Evolutionary conservation across 148 eudicot genomes (phyloP).

Genomic region (Fagopyrum tataricum): DNA sequence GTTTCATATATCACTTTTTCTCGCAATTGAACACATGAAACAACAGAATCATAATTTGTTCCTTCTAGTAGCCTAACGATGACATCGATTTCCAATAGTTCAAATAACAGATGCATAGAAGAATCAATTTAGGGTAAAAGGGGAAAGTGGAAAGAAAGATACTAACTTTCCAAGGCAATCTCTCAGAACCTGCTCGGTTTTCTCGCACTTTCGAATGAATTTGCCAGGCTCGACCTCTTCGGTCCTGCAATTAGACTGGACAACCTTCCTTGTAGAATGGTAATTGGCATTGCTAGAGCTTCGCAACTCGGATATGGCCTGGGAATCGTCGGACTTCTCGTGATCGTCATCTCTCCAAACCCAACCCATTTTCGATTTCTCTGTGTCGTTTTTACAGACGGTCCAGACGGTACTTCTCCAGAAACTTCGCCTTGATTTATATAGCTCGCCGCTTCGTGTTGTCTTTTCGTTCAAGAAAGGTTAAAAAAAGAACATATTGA

Average conservation of each 20-base stretch:
- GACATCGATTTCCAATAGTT: background rate
- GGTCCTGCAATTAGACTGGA: slow-evolving; percentile 59
- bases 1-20: background rate
- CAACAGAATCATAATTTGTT: background rate
- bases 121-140: background rate
- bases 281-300: slow-evolving; percentile 12
- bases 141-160: background rate
- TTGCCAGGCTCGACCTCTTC: slow-evolving; percentile 88
- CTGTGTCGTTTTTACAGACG: background rate
- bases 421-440: background rate
- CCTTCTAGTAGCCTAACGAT: background rate
- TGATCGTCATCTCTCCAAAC: slow-evolving; percentile 56
- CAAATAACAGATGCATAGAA: slow-evolving; percentile 2
- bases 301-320: background rate
- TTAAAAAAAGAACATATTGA: no score
- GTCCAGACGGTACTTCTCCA: background rate
- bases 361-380: slow-evolving; percentile 56
- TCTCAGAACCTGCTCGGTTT: slow-evolving; percentile 60
- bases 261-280: slow-evolving; percentile 63
- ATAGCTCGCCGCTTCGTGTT: no score
- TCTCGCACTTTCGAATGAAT: slow-evolving; percentile 74
- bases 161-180: slow-evolving; percentile 75
- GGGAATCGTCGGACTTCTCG: background rate
- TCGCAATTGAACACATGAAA: background rate
- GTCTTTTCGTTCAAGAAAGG: no score